Conservation (phyloP, 2,329 filamentous ascomycete genomes). For the Colletotrichum sp. region DNA sequence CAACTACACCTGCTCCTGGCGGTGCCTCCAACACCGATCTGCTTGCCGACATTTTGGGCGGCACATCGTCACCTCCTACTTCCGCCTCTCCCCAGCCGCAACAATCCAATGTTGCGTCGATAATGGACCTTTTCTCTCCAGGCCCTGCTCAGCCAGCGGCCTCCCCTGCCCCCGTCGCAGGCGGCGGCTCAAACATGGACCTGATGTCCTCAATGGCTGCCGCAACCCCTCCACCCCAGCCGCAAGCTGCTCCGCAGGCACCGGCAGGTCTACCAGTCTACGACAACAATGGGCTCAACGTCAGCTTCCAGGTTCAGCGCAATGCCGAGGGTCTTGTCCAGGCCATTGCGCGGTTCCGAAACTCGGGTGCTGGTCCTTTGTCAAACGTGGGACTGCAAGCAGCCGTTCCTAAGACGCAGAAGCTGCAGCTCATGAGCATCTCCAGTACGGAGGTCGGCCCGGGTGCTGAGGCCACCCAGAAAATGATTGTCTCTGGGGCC, state of each 20-base stretch:
- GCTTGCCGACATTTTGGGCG: slow-evolving; percentile 89
- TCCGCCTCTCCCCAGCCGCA: slow-evolving; percentile 56
- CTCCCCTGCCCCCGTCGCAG: slow-evolving; percentile 37
- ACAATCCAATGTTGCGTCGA: slow-evolving; percentile 67
- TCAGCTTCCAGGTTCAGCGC: slow-evolving; percentile 85
- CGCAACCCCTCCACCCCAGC: slow-evolving; percentile 36
- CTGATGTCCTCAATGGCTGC: slow-evolving; percentile 51
- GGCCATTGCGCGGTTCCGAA: slow-evolving; percentile 83
- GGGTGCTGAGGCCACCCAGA: slow-evolving; percentile 84
- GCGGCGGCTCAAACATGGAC: slow-evolving; percentile 44
- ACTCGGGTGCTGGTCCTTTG: slow-evolving; percentile 71
- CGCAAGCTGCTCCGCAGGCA: slow-evolving; percentile 39
- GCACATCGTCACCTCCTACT: slow-evolving; percentile 55
- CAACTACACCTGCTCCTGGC: slow-evolving; percentile 53
- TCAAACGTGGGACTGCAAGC: slow-evolving; percentile 86
- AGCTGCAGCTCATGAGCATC: slow-evolving; percentile 89
- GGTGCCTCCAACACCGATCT: slow-evolving; percentile 80
- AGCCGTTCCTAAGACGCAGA: slow-evolving; percentile 95
- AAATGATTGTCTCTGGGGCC: slow-evolving; percentile 85
- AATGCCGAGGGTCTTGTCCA: slow-evolving; percentile 81
- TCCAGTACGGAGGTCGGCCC: slow-evolving; percentile 78
- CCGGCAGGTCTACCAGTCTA: slow-evolving; percentile 75
- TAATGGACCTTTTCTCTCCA: slow-evolving; percentile 85
- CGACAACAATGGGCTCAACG: slow-evolving; percentile 81
- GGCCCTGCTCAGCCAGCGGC: slow-evolving; percentile 23